Evolutionary conservation across 1,284 basidiomycete genomes (phyloP).

Genomic region (Lentinus polychrous): DNA sequence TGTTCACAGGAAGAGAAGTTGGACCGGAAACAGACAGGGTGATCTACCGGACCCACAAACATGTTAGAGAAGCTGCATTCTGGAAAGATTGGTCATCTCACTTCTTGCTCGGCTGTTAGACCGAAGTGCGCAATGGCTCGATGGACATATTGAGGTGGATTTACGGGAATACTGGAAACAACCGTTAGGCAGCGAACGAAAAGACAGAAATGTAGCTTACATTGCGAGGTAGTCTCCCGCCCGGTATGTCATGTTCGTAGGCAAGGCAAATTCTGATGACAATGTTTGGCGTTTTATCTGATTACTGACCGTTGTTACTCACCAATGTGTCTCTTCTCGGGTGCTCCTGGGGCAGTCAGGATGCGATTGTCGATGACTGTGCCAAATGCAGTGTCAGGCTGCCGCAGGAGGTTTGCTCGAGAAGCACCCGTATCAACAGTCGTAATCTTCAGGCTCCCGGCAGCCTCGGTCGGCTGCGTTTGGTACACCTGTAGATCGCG

Average conservation of each 20-base stretch:
- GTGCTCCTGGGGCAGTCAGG: conserved; percentile 31
- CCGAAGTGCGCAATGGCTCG: conserved; percentile 35
- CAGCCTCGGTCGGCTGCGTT: background rate
- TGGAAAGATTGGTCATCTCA: conserved; percentile 11
- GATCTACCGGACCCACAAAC: conserved; percentile 22
- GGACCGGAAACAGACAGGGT: conserved; percentile 31
- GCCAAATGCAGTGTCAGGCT: conserved; percentile 33
- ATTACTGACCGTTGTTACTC: background rate
- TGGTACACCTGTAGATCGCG: conserved; percentile 1
- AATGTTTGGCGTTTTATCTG: conserved; percentile 22
- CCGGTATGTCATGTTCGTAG: conserved; percentile 30
- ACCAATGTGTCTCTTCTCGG: conserved; percentile 39
- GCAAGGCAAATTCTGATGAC: conserved; percentile 34
- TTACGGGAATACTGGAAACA: conserved; percentile 31
- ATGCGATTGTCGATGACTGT: conserved; percentile 35
- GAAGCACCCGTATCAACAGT: conserved; percentile 29
- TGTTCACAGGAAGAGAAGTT: conserved; percentile 34
- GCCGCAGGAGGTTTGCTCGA: conserved; percentile 33
- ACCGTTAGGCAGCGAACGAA: background rate
- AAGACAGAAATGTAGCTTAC: conserved; percentile 16
- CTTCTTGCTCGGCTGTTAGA: conserved; percentile 37
- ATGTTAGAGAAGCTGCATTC: background rate
- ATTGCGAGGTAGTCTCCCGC: conserved; percentile 46
- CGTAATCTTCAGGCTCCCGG: conserved; percentile 22
- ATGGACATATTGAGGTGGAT: conserved; percentile 32